A percentile compares a stretch with the other conserved stretches of the same genome.
phyloP scores from a whole-genome alignment of 225 moss, liverwort and hornwort species.

The Rhytidiadelphus loreus region DNA sequence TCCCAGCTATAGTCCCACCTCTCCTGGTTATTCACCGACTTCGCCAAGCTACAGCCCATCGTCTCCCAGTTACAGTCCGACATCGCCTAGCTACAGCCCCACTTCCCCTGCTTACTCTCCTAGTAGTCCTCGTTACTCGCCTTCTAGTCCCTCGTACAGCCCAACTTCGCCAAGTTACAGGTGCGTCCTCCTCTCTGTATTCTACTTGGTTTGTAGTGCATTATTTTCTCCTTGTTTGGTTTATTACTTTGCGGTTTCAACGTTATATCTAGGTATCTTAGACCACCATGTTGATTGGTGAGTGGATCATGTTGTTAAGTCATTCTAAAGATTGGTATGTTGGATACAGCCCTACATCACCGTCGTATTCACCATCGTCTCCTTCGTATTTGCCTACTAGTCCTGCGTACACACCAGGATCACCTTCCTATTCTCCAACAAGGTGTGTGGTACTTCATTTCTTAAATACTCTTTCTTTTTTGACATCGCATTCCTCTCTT shows the following conservation, averaged over 20 bases:
- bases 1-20: slow-evolving; percentile 86
- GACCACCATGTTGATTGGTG: background rate
- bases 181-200: slow-evolving; percentile 8
- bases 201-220: slow-evolving; percentile 17
- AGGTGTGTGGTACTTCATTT: slow-evolving; percentile 29
- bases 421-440: slow-evolving; percentile 88
- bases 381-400: slow-evolving; percentile 84
- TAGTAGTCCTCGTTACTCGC: slow-evolving; percentile 90
- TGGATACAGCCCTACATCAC: slow-evolving; percentile 77
- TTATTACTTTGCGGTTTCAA: background rate
- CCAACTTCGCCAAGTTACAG: slow-evolving; percentile 93
- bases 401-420: slow-evolving; percentile 57
- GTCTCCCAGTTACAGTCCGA: slow-evolving; percentile 74
- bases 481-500: background rate
- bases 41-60: slow-evolving; percentile 82
- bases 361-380: slow-evolving; percentile 94
- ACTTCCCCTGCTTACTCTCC: slow-evolving; percentile 89
- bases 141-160: slow-evolving; percentile 87
- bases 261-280: background rate
- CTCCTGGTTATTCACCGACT: slow-evolving; percentile 80
- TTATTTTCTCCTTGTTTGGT: background rate
- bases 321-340: slow-evolving; percentile 9
- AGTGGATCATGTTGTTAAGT: slow-evolving; percentile 1
- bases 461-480: background rate
- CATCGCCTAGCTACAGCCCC: slow-evolving; percentile 64